Evolutionary conservation across 2,329 filamentous ascomycete species (phyloP).

Genomic region (Talaromyces sp.): DNA sequence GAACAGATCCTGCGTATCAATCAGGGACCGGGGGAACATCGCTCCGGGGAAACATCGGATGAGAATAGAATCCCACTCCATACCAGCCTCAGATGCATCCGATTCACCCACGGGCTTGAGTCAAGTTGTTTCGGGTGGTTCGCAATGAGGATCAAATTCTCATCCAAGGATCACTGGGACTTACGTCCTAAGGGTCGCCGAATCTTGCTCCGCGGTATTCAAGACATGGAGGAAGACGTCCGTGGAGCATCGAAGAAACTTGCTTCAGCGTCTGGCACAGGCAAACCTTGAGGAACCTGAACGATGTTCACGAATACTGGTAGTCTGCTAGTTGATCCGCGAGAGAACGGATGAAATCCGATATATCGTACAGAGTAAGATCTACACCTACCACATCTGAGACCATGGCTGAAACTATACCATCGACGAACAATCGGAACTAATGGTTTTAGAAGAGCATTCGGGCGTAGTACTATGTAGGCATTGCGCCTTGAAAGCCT

Average conservation of each 20-base stretch:
- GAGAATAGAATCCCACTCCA: not conserved
- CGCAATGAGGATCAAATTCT: not conserved
- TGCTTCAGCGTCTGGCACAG: not conserved
- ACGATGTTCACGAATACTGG: not conserved
- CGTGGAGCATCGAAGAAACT: not conserved
- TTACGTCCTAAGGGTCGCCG: not conserved
- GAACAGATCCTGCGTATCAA: too few relatives aligned
- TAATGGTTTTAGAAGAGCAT: too few relatives aligned
- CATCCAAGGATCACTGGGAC: too few relatives aligned
- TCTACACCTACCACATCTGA: too few relatives aligned
- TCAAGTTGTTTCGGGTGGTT: not conserved
- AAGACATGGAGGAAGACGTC: not conserved
- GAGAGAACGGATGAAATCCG: not conserved
- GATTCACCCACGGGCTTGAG: not conserved
- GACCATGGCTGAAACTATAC: too few relatives aligned
- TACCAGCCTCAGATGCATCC: too few relatives aligned
- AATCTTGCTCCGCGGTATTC: not conserved
- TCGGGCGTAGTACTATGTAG: too few relatives aligned
- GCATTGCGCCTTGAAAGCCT: too few relatives aligned
- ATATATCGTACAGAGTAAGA: not conserved
- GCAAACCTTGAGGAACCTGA: not conserved
- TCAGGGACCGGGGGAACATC: too few relatives aligned
- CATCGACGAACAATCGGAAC: too few relatives aligned
- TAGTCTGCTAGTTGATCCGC: not conserved
- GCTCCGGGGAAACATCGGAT: not conserved